Conservation (phyloP, 208 protist species). For the Crithidia thermophila region DNA sequence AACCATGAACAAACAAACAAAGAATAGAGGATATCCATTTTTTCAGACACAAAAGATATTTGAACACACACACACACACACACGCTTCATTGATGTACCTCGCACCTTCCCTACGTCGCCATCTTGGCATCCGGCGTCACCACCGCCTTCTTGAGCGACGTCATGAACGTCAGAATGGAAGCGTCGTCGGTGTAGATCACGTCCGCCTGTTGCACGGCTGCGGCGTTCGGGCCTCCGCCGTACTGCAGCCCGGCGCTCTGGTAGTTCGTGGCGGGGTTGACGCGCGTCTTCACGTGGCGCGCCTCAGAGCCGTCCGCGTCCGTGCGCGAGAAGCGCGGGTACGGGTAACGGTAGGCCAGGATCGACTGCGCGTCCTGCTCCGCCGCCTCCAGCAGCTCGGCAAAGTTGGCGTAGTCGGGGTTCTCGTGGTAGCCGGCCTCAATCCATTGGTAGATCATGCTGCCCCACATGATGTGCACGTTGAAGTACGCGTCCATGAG, state of each 20-base stretch:
- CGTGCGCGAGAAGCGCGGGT: conserved; percentile 88
- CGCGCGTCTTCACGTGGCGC: conserved; percentile 86
- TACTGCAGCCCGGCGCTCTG: conserved; percentile 33
- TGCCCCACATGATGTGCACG: conserved; percentile 97
- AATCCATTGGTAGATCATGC: conserved; percentile 95
- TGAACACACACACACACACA: background rate
- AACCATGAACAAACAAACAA: background rate
- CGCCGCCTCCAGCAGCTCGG: conserved; percentile 63
- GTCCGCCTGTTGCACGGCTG: conserved; percentile 37
- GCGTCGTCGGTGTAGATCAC: conserved; percentile 88
- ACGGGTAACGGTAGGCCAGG: conserved; percentile 67
- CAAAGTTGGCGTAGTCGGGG: conserved; percentile 82
- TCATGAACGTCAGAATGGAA: conserved; percentile 80
- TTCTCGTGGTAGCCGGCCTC: conserved; percentile 93
- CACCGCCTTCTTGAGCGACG: conserved; percentile 75
- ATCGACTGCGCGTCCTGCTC: conserved; percentile 70
- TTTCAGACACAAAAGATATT: background rate
- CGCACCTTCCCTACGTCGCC: background rate
- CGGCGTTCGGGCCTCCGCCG: conserved; percentile 20
- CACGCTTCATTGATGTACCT: background rate
- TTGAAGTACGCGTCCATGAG: conserved; percentile 99
- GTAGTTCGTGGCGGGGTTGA: conserved; percentile 83
- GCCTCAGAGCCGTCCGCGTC: conserved; percentile 84
- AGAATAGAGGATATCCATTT: background rate
- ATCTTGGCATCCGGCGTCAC: conserved; percentile 33